Conservation (phyloP, 2,329 filamentous ascomycete genomes). For the Sporothrix schenckii region DNA sequence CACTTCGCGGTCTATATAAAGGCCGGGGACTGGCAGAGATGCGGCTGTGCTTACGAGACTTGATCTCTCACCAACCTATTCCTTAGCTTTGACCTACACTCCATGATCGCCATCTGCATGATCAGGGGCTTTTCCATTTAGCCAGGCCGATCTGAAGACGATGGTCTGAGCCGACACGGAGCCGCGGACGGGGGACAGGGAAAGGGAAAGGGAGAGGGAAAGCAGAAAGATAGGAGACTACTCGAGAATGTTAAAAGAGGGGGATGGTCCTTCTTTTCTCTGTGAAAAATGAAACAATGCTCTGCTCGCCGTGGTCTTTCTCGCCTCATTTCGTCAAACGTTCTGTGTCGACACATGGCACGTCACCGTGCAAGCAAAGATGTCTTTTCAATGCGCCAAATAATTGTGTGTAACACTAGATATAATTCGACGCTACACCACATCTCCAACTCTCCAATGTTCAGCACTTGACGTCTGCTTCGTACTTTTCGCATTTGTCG, state of each 20-base stretch:
- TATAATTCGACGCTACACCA: neutral
- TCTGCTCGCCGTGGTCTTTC: neutral
- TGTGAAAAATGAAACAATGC: constrained; percentile 12
- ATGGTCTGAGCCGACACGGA: constrained; percentile 23
- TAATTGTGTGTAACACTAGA: neutral
- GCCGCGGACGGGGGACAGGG: neutral
- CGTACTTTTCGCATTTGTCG: neutral
- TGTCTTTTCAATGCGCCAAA: neutral
- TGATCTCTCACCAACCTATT: too few relatives aligned
- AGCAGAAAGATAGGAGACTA: neutral
- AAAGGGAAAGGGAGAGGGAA: neutral
- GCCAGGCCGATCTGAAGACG: constrained; percentile 25
- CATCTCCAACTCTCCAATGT: neutral
- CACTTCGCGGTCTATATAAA: neutral
- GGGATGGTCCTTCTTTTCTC: neutral
- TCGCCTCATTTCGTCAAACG: neutral
- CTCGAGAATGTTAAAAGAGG: neutral
- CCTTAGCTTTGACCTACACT: neutral
- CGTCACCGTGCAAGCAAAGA: neutral
- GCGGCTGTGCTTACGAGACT: neutral
- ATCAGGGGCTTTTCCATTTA: constrained; percentile 19
- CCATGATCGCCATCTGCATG: neutral
- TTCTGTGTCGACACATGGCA: neutral
- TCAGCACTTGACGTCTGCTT: neutral
- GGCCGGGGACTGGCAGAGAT: constrained; percentile 5